A percentile compares a stretch with the other conserved stretches of the same genome.
phyloP scores from a whole-genome alignment of 768 basidiomycete species.

The Phylloporus sp. region DNA sequence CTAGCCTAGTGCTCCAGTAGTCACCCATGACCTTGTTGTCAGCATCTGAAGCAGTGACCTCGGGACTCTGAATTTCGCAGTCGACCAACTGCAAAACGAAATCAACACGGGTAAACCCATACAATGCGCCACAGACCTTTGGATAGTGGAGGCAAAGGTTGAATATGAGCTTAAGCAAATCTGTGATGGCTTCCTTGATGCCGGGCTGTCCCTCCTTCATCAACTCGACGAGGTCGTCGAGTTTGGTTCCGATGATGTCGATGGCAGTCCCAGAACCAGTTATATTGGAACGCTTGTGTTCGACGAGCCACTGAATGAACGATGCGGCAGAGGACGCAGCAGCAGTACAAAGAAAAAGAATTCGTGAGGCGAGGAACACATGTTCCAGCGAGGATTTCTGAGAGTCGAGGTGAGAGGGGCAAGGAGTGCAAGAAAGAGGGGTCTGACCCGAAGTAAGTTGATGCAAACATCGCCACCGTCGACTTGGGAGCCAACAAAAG shows the following conservation, averaged over 20 bases:
- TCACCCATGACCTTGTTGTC: slow-evolving; percentile 60
- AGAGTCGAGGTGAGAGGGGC: slow-evolving; percentile 5
- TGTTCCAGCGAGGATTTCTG: slow-evolving; percentile 64
- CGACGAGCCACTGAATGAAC: slow-evolving; percentile 56
- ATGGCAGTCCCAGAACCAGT: slow-evolving; percentile 41
- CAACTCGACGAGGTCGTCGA: slow-evolving; percentile 49
- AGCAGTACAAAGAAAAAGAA: slow-evolving; percentile 70
- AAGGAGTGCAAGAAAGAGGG: slow-evolving; percentile 11
- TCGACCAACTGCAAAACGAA: slow-evolving; percentile 32
- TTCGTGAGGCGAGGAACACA: slow-evolving; percentile 69
- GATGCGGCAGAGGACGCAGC: slow-evolving; percentile 41
- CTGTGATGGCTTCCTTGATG: slow-evolving; percentile 67
- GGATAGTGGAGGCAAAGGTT: slow-evolving; percentile 81
- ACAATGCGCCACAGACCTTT: slow-evolving; percentile 40
- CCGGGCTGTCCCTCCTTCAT: slow-evolving; percentile 41
- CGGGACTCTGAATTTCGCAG: slow-evolving; percentile 38
- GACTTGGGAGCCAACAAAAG: slow-evolving; percentile 53
- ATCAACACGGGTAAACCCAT: neutral
- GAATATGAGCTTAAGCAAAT: slow-evolving; percentile 80
- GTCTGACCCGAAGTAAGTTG: slow-evolving; percentile 51
- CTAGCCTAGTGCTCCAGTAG: slow-evolving; percentile 67
- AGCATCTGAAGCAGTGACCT: slow-evolving; percentile 11
- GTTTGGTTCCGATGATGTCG: slow-evolving; percentile 56
- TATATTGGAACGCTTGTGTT: slow-evolving; percentile 51
- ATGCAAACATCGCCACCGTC: slow-evolving; percentile 57